Evolutionary conservation across 306 rosid genomes (phyloP), one percentile per base, ranked within the genome.

Genomic region (Dryas alaskensis): DNA sequence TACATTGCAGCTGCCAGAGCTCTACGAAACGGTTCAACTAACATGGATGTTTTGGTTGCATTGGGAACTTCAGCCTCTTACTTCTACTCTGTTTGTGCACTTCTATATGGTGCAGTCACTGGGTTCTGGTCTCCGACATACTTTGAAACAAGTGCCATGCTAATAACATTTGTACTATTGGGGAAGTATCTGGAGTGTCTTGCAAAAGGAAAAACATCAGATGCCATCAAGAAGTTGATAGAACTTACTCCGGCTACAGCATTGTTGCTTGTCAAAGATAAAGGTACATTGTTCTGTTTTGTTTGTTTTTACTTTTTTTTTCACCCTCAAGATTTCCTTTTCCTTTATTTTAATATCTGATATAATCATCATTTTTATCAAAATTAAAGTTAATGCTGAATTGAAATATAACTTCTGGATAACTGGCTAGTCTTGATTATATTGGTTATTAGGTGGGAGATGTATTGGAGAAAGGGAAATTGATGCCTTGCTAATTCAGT

Each of bases 91-190:
- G 96, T 95, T 58, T 85, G 86, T 69, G 99, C 99, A 42, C 99
- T 95, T 81, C 85, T 95, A 43, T 95, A 92, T 75, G 99, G 99
- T 77, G 98, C 99, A 60, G 45, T 89, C 57, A 90, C 97, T 79
- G 99, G 97, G 73, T 92, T 92, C 78, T 89, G 99, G 98, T 88
- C 98, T 68, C 95, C 98, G 14, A 92, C 89, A 5, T 92, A 95
- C 82, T 95, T 95, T 81, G 99, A 95, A 87, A 95, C 99, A 74
- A 92, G 99, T 88, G 90, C 97, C 73, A 95, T 95, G 99, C 92
- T 95, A 72, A 95, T 95, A 79, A 95, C 99, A 78, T 95, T 95
- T 85, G 99, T 95, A 45, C 86, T 95, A 68, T 74, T 95, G 92
- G 99, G 99, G 10, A 95, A 95, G 82, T 95, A 95, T 81, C 76